phyloP scores from a whole-genome alignment of 2,329 filamentous ascomycete species.

The Ustulina deusta region DNA sequence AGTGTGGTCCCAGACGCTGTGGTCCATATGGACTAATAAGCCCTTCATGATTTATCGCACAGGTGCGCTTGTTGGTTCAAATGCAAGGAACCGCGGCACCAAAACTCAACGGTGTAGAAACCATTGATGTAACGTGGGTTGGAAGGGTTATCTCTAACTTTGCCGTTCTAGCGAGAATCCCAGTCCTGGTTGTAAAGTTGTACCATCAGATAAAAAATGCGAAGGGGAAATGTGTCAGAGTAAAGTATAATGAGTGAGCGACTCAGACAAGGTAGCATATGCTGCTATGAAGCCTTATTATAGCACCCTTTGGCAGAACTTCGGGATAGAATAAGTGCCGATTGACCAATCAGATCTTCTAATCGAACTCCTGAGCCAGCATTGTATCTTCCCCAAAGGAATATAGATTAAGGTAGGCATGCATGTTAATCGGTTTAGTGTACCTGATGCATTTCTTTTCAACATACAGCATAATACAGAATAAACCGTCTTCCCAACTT shows the following conservation, averaged over 20 bases:
- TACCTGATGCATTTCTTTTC: slow-evolving; percentile 5
- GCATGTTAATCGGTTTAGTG: not conserved
- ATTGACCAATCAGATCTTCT: slow-evolving; percentile 31
- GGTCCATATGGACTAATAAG: too few relatives aligned
- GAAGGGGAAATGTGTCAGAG: too few relatives aligned
- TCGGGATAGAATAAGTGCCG: slow-evolving; percentile 24
- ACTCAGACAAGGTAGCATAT: too few relatives aligned
- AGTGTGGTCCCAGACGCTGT: not conserved
- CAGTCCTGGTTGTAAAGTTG: too few relatives aligned
- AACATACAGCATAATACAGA: slow-evolving; percentile 16
- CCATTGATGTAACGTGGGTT: not conserved
- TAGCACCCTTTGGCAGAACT: slow-evolving; percentile 38
- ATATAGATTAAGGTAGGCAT: not conserved
- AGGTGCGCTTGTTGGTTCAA: too few relatives aligned
- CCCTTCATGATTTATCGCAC: too few relatives aligned
- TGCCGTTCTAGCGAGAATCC: too few relatives aligned
- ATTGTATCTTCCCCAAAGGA: slow-evolving; percentile 19
- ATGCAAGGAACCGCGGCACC: too few relatives aligned
- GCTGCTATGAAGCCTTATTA: not conserved
- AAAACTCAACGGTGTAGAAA: not conserved
- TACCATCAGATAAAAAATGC: too few relatives aligned
- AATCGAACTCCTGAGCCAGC: slow-evolving; percentile 12
- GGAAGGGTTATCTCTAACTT: too few relatives aligned
- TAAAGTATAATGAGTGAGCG: too few relatives aligned
- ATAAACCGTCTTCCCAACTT: not conserved